These are phyloP conservation scores for Exophiala alcalophila DNA, from an alignment of 2,329 filamentous ascomycete species.

Conservation along the genomic window DNA sequence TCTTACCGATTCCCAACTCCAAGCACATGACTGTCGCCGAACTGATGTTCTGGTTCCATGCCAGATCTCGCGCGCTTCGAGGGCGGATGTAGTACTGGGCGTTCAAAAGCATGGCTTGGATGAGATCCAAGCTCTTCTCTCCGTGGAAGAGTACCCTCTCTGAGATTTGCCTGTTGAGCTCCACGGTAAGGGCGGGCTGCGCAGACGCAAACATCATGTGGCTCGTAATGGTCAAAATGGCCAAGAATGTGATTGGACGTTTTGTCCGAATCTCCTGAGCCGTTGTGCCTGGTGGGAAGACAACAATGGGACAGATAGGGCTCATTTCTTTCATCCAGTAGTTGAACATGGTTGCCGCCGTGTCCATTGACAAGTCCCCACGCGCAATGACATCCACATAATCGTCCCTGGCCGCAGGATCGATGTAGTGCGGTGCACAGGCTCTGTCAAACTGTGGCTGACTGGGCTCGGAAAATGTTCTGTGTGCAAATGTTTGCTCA, in stretches of 20 bases:
- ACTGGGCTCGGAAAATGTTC: neutral
- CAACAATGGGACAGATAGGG: conserved; percentile 56
- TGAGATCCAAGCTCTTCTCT: conserved; percentile 78
- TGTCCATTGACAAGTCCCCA: conserved; percentile 50
- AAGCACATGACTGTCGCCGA: conserved; percentile 76
- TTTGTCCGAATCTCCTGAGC: conserved; percentile 53
- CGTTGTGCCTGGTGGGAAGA: conserved; percentile 53
- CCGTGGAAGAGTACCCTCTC: conserved; percentile 71
- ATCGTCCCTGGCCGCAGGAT: conserved; percentile 19
- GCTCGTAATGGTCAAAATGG: conserved; percentile 55
- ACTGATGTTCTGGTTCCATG: conserved; percentile 83
- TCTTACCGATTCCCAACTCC: conserved; percentile 71
- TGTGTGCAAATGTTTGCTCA: no score
- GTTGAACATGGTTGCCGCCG: conserved; percentile 53
- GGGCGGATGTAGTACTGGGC: conserved; percentile 82
- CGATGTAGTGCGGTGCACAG: conserved; percentile 1
- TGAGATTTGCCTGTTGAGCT: conserved; percentile 69
- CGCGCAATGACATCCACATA: conserved; percentile 50
- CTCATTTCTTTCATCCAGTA: conserved; percentile 54
- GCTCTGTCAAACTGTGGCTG: conserved; percentile 8
- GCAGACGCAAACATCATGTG: conserved; percentile 49
- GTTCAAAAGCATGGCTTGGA: conserved; percentile 71
- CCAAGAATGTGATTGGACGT: conserved; percentile 59
- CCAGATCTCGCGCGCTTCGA: conserved; percentile 76
- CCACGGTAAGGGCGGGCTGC: conserved; percentile 62